Conservation (phyloP, 495 filamentous ascomycete species). For the Penicillium parvum region DNA sequence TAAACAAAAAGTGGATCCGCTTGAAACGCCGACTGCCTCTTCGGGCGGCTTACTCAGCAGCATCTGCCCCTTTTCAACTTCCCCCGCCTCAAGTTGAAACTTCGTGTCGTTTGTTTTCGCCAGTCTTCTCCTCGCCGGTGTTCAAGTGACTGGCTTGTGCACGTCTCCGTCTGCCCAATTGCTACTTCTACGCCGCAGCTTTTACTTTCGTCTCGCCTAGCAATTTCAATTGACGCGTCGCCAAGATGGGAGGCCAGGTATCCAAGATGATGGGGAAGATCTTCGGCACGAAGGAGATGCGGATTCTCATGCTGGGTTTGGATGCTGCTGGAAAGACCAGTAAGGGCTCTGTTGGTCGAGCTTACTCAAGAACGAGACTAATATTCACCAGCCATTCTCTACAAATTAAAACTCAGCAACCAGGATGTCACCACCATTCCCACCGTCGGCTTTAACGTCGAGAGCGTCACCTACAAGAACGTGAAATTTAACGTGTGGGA, state of each 20-base stretch:
- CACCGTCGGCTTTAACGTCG: constrained; percentile 98
- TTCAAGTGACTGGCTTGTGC: not conserved
- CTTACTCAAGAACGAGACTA: constrained; percentile 2
- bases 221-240: constrained; percentile 19
- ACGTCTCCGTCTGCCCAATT: not conserved
- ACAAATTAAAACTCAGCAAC: constrained; percentile 93
- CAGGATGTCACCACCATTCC: constrained; percentile 99
- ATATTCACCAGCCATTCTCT: constrained; percentile 71
- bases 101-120: constrained; percentile 15
- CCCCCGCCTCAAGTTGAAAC: constrained; percentile 25
- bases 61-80: constrained; percentile 45
- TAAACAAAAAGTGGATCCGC: constrained; percentile 8
- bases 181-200: not conserved
- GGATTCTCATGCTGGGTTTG: constrained; percentile 93
- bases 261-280: constrained; percentile 95
- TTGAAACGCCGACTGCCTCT: constrained; percentile 8
- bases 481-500: constrained; percentile 99
- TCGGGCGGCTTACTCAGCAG: constrained; percentile 17
- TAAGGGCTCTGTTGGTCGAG: constrained; percentile 27
- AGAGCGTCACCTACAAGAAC: constrained; percentile 98
- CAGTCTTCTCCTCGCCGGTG: not conserved
- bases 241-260: constrained; percentile 70
- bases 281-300: constrained; percentile 98
- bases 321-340: constrained; percentile 98
- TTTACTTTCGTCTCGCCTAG: constrained; percentile 2